These are phyloP conservation scores for Eimeria necatrix DNA, from an alignment of 169 alveolate species.

Conservation along the genomic window DNA sequence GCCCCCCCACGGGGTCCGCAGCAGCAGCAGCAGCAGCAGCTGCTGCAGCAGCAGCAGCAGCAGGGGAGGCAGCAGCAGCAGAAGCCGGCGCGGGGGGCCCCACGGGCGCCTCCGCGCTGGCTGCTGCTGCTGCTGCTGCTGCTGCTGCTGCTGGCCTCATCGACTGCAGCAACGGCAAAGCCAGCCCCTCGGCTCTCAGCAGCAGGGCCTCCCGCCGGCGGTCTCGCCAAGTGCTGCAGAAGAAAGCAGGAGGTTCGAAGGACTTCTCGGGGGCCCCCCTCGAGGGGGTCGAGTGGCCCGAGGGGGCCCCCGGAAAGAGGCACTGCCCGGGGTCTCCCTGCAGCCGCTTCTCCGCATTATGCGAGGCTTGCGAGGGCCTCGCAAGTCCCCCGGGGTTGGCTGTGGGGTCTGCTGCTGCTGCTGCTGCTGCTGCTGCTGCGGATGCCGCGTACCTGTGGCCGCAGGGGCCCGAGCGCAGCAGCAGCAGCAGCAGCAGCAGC, in stretches of 20 bases:
- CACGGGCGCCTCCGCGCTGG: too few relatives aligned
- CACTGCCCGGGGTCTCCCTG: background rate
- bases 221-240: background rate
- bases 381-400: background rate
- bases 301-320: slow-evolving; percentile 19
- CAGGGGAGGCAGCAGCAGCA: background rate
- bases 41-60: background rate
- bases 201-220: background rate
- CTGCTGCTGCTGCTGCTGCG: background rate
- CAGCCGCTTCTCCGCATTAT: background rate
- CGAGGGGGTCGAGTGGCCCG: background rate
- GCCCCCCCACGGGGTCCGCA: background rate
- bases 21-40: slow-evolving; percentile 59
- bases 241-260: background rate
- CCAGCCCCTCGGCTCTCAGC: background rate
- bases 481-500: background rate
- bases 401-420: background rate
- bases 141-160: slow-evolving; percentile 26
- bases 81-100: too few relatives aligned
- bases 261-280: background rate
- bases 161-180: background rate
- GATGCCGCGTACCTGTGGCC: too few relatives aligned
- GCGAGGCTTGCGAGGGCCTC: background rate
- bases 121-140: background rate
- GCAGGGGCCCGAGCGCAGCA: too few relatives aligned